A percentile compares a stretch with the other conserved stretches of the same genome.
Conservation (phyloP, 1,139 yeast species). For the Suhomyces ambrosiae region DNA sequence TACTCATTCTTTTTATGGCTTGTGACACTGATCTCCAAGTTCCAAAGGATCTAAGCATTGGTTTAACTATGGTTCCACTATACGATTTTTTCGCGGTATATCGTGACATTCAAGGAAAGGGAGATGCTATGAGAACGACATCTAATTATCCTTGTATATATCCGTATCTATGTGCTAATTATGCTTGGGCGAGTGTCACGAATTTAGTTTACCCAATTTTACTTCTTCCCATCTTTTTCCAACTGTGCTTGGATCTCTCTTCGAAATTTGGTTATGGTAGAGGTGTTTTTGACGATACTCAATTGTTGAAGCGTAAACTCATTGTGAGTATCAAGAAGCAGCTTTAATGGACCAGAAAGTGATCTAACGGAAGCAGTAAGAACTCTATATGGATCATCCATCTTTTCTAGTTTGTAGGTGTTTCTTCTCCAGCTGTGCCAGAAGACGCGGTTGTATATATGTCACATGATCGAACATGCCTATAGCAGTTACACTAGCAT, state of each 20-base stretch:
- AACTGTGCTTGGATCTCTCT: not conserved
- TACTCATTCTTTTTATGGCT: constrained; percentile 7
- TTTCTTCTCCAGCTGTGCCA: not conserved
- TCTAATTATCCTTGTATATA: no score
- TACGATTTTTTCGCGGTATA: not conserved
- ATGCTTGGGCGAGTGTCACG: no score
- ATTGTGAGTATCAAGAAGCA: constrained; percentile 30
- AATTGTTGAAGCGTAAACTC: constrained; percentile 31
- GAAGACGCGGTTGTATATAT: not conserved
- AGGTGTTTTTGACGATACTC: constrained; percentile 26
- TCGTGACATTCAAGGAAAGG: no score
- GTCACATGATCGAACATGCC: constrained; percentile 3
- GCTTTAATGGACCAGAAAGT: constrained; percentile 27
- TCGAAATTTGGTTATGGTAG: constrained; percentile 17
- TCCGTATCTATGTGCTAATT: no score
- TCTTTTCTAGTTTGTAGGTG: no score
- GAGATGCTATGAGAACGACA: no score
- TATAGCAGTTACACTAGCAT: no score
- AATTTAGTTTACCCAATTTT: no score
- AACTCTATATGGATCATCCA: constrained; percentile 26
- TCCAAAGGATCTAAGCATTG: constrained; percentile 6
- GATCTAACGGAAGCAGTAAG: constrained; percentile 24
- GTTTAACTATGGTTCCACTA: not conserved
- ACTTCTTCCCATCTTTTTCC: no score
- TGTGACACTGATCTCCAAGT: not conserved